Base-by-base conservation (phyloP, 2,329 filamentous ascomycete species). In the Pseudogymnoascus sp. region DNA sequence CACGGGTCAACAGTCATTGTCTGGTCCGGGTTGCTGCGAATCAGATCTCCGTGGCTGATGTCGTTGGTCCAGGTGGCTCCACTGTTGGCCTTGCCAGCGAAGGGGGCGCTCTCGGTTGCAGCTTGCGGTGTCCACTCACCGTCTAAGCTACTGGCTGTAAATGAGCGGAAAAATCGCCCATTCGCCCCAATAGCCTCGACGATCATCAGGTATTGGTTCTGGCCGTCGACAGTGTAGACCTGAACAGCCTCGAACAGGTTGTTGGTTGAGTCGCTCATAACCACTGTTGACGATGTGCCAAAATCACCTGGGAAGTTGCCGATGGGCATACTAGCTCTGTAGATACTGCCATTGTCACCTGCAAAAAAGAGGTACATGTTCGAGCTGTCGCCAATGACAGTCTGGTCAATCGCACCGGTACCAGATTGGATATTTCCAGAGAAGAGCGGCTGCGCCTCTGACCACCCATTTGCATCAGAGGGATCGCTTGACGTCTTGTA, bases 301-400 rank as follows among this genome's bases (percentile, higher is more conserved):
- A 88, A 87, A 70, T 71, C 78, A 35, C 80, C 78, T 0, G 85
- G 85, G 76, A 88, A 88, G 64, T 82, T 80, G 58, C 71, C 77
- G 21, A 86, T 80, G 35, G 85, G 77, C 82, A 86, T 87, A 68
- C 77, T 81, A 57, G 84, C 70, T 1, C 84, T 78, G 74, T 88
- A 88, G 69, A 88, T 84, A 41, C 79, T 80, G 70, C 85, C 85
- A 64, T 88, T 86, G 72, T 88, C 85, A 4, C 84, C 85, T 0
- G 79, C 77, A 66, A 87, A 88, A 79, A 88, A 88, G 2, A 88
- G 75, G 66, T 87, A 87, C 82, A 87, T 86, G 72, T 81, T 80
- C 8, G 69, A 71, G 68, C 72, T 72, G 71, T 88, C 85, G 47
- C 81, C 83, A 64, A 88, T 87, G 61, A 87, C 65, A 0, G 83